Conservation (phyloP, 805 yeast species). For the Pichia occidentalis region DNA sequence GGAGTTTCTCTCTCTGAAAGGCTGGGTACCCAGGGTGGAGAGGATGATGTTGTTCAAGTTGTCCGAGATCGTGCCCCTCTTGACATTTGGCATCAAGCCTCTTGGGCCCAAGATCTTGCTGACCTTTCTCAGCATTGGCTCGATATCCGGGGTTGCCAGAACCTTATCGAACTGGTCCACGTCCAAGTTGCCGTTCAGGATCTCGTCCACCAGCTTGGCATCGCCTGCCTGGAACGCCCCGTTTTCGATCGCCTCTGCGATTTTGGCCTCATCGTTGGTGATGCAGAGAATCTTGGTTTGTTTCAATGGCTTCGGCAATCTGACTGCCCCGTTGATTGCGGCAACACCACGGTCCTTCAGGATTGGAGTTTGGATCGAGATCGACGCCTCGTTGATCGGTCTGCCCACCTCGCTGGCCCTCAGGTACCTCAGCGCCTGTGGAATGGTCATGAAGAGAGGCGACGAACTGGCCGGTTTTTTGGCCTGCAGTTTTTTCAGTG, state of each 20-base stretch:
- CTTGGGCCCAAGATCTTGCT: conserved; percentile 84
- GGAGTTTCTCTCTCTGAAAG: conserved; percentile 68
- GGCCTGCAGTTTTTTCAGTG: conserved; percentile 29
- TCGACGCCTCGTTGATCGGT: conserved; percentile 60
- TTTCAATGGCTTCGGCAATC: conserved; percentile 67
- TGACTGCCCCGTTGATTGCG: conserved; percentile 63
- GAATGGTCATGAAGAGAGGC: conserved; percentile 67
- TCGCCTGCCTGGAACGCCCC: conserved; percentile 74
- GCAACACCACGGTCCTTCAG: conserved; percentile 73
- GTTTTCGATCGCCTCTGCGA: conserved; percentile 45
- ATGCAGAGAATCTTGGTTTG: conserved; percentile 62
- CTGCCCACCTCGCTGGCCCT: conserved; percentile 91
- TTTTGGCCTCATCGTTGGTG: conserved; percentile 48
- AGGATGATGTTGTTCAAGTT: conserved; percentile 50
- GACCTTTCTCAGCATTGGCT: conserved; percentile 51
- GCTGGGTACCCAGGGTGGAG: conserved; percentile 57
- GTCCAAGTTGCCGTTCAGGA: conserved; percentile 45
- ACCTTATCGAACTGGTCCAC: conserved; percentile 52
- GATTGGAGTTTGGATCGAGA: conserved; percentile 57
- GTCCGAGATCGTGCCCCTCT: conserved; percentile 80
- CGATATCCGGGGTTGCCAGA: conserved; percentile 80
- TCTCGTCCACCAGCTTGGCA: conserved; percentile 54
- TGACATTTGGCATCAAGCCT: conserved; percentile 82
- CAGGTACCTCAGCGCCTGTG: conserved; percentile 66
- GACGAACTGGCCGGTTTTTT: conserved; percentile 37